Conservation (phyloP, 495 filamentous ascomycete species). For the Oleoguttula mirabilis region DNA sequence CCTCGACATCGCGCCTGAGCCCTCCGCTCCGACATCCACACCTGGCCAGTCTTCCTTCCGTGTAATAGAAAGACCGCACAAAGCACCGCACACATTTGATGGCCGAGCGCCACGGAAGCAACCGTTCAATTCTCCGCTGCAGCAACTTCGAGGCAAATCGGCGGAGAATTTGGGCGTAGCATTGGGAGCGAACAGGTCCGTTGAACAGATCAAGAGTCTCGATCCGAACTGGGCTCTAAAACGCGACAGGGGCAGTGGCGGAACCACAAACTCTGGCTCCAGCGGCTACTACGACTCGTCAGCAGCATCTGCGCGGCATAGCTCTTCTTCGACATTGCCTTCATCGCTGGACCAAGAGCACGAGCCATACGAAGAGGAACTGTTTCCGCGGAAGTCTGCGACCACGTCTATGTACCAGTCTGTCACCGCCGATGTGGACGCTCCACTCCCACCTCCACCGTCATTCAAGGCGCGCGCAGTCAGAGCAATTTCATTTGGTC, state of each 20-base stretch:
- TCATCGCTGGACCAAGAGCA: constrained; percentile 20
- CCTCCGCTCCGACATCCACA: constrained; percentile 3
- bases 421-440: constrained; percentile 2
- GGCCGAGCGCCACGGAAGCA: constrained; percentile 2
- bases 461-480: constrained; percentile 15
- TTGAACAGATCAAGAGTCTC: neutral
- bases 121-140: constrained; percentile 19
- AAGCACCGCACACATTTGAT: constrained; percentile 5
- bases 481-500: constrained; percentile 20
- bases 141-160: constrained; percentile 7
- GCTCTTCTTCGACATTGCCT: constrained; percentile 24
- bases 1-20: constrained; percentile 16
- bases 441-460: constrained; percentile 17
- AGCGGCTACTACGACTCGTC: constrained; percentile 22
- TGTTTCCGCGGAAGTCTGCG: constrained; percentile 16
- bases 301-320: constrained; percentile 22
- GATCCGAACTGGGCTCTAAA: constrained; percentile 10
- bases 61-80: constrained; percentile 21
- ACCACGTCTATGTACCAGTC: constrained; percentile 9
- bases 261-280: constrained; percentile 20
- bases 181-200: constrained; percentile 19
- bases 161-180: constrained; percentile 11
- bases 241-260: constrained; percentile 21
- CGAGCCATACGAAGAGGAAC: constrained; percentile 14
- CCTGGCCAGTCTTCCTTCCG: constrained; percentile 17